phyloP scores from a whole-genome alignment of 805 yeast genomes.

The Ogataea nitratoaversa region DNA sequence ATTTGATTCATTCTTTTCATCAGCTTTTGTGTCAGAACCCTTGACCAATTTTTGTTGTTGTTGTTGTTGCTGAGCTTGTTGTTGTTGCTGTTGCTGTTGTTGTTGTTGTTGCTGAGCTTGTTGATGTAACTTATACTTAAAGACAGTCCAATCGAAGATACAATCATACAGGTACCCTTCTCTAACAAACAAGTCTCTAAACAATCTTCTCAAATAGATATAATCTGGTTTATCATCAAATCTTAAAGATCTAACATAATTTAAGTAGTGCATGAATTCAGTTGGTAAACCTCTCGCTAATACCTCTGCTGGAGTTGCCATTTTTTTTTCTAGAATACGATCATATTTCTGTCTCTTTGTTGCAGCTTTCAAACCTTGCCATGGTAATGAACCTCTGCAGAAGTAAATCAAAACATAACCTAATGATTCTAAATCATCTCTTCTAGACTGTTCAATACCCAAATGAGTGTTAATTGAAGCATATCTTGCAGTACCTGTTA shows the following conservation, averaged over 20 bases:
- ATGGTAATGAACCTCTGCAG: constrained; percentile 92
- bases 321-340: constrained; percentile 90
- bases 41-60: constrained; percentile 18
- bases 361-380: constrained; percentile 98
- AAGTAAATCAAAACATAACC: constrained; percentile 94
- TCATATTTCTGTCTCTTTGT: constrained; percentile 97
- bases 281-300: constrained; percentile 89
- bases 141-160: constrained; percentile 94
- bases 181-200: constrained; percentile 83
- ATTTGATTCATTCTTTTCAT: constrained; percentile 9
- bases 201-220: constrained; percentile 77
- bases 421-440: constrained; percentile 93
- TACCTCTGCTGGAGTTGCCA: constrained; percentile 81
- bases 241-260: constrained; percentile 83
- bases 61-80: constrained; percentile 29
- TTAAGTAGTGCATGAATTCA: constrained; percentile 83
- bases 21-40: constrained; percentile 12
- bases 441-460: constrained; percentile 94
- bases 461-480: constrained; percentile 93
- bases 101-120: constrained; percentile 36
- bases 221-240: constrained; percentile 98
- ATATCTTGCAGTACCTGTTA: constrained; percentile 97
- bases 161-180: constrained; percentile 91
- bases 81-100: constrained; percentile 43
- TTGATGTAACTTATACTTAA: constrained; percentile 64